Conservation (phyloP, 768 basidiomycete species). For the Xerocomus potaroensis region DNA sequence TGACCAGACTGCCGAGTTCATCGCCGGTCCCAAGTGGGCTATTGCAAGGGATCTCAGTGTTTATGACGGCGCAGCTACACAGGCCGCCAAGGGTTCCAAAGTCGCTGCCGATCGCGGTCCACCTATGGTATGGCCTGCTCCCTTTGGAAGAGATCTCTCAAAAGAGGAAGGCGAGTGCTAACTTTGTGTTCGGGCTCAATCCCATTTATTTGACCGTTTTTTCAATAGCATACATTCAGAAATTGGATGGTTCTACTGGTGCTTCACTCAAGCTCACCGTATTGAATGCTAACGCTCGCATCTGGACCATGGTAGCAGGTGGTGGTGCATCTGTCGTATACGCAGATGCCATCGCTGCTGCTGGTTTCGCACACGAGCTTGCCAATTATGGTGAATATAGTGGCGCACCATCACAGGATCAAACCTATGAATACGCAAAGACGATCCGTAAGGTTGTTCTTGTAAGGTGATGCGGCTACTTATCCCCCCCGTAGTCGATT, state of each 20-base stretch:
- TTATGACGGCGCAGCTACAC: constrained; percentile 47
- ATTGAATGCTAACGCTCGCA: constrained; percentile 87
- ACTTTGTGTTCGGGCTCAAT: too few species aligned
- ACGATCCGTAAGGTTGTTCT: constrained; percentile 71
- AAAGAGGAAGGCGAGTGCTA: constrained; percentile 67
- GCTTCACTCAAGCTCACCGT: constrained; percentile 98
- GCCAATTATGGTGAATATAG: constrained; percentile 99
- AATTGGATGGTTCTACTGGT: constrained; percentile 94
- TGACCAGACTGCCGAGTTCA: constrained; percentile 97
- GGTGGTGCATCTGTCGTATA: constrained; percentile 79
- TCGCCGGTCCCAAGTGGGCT: constrained; percentile 98
- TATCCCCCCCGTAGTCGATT: constrained; percentile 55
- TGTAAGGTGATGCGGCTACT: not conserved
- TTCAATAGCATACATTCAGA: constrained; percentile 84
- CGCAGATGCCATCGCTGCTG: constrained; percentile 79
- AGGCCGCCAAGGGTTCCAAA: constrained; percentile 37
- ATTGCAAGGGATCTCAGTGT: constrained; percentile 87
- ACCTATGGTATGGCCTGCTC: constrained; percentile 95
- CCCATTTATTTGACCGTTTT: not conserved
- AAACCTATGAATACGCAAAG: constrained; percentile 99
- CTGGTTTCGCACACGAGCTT: constrained; percentile 94
- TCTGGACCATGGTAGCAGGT: constrained; percentile 99
- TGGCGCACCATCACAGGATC: constrained; percentile 95
- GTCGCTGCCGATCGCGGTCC: constrained; percentile 91
- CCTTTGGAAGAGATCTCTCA: constrained; percentile 95